Percentiles rank a stretch among this genome's conserved stretches.
Conservation (phyloP, 2,329 filamentous ascomycete species). For the Cercospora zeina region DNA sequence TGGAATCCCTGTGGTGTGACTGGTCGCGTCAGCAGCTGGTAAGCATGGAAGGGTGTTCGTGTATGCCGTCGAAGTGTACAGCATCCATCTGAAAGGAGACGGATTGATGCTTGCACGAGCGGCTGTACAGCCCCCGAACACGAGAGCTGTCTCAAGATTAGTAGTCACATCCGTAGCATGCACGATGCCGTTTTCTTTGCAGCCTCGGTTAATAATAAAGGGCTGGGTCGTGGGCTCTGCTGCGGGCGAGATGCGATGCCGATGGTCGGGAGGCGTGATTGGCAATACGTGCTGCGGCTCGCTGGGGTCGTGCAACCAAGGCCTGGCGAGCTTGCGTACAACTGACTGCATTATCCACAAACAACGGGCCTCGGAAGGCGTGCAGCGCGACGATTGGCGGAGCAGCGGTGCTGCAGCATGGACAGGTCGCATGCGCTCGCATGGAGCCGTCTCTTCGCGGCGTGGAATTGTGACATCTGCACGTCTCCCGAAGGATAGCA, state of each 20-base stretch:
- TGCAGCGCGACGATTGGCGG: slow-evolving; percentile 15
- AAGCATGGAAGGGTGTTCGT: not conserved
- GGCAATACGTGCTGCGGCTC: slow-evolving; percentile 3
- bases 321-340: slow-evolving; percentile 12
- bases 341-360: slow-evolving; percentile 21
- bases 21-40: slow-evolving; percentile 5
- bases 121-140: slow-evolving; percentile 12
- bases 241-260: slow-evolving; percentile 14
- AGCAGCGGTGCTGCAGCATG: slow-evolving; percentile 4
- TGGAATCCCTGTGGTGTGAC: slow-evolving; percentile 11
- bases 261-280: slow-evolving; percentile 17
- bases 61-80: slow-evolving; percentile 11
- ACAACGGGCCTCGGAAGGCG: slow-evolving; percentile 9
- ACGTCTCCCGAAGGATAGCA: slow-evolving; percentile 21
- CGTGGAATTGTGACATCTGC: slow-evolving; percentile 27
- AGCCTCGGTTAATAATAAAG: slow-evolving; percentile 20
- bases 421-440: slow-evolving; percentile 11
- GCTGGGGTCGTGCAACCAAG: slow-evolving; percentile 15
- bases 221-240: slow-evolving; percentile 13
- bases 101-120: slow-evolving; percentile 2
- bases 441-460: slow-evolving; percentile 11
- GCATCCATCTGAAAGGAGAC: slow-evolving; percentile 13
- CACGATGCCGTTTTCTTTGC: slow-evolving; percentile 12
- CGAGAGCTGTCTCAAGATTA: slow-evolving; percentile 20
- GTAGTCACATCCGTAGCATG: slow-evolving; percentile 1